Conservation (phyloP, 257 asterid genomes). For the Petunia axillaris region DNA sequence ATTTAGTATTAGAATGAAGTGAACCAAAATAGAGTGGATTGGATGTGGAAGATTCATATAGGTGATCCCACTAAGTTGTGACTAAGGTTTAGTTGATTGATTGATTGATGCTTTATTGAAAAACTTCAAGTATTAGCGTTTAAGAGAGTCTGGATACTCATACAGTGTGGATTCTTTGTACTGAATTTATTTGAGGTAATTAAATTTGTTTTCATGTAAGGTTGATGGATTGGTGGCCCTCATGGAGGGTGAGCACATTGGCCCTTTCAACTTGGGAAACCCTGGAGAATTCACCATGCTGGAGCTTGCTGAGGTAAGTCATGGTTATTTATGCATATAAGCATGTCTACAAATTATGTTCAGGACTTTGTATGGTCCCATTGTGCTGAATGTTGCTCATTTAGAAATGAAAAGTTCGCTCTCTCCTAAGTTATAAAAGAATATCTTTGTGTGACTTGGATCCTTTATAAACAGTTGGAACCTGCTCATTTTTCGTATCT, state of each 20-base stretch:
- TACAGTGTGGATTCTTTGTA: not conserved
- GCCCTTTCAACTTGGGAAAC: slow-evolving; percentile 63
- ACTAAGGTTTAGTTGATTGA: not conserved
- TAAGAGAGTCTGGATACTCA: not conserved
- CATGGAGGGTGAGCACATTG: slow-evolving; percentile 64
- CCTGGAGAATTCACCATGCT: slow-evolving; percentile 63
- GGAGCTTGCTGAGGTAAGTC: slow-evolving; percentile 56
- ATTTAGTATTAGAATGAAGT: not conserved
- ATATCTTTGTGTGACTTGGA: not conserved
- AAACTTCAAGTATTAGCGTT: not conserved
- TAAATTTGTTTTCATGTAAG: slow-evolving; percentile 28
- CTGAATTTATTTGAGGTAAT: not conserved
- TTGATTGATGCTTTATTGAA: not conserved
- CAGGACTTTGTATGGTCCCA: not conserved
- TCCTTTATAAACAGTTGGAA: not conserved
- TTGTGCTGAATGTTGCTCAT: not conserved
- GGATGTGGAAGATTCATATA: not conserved
- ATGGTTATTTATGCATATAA: not conserved
- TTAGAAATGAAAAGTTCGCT: not conserved
- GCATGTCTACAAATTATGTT: not conserved
- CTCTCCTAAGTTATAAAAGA: not conserved
- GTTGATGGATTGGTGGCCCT: slow-evolving; percentile 56
- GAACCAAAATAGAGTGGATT: not conserved
- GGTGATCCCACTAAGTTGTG: not conserved
- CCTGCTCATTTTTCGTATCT: not conserved